Conservation (phyloP, 2,329 filamentous ascomycete genomes). For the Mycosphaerella sp. region DNA sequence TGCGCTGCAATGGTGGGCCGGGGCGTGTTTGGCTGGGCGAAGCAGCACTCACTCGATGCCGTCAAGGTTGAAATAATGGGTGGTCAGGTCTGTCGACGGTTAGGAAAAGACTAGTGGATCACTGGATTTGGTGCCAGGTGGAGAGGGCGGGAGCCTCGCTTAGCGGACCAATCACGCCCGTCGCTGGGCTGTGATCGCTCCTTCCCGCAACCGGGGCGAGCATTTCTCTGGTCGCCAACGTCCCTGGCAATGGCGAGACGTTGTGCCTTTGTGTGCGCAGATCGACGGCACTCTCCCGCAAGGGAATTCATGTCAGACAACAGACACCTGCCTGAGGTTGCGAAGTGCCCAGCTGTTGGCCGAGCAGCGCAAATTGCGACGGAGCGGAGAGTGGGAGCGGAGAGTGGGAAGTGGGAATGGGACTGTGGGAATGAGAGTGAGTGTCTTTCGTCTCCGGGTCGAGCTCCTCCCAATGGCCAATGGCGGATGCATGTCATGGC, state of each 20-base stretch:
- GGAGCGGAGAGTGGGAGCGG: neutral
- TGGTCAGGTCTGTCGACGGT: neutral
- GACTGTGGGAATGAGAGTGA: too few species aligned
- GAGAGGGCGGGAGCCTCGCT: too few species aligned
- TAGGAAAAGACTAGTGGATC: too few species aligned
- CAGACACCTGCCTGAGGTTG: conserved; percentile 12
- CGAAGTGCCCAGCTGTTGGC: neutral
- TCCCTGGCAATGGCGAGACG: neutral
- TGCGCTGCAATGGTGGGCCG: conserved; percentile 1
- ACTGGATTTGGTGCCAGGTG: too few species aligned
- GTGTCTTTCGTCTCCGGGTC: neutral
- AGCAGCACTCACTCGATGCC: conserved; percentile 7
- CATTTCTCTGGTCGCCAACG: neutral
- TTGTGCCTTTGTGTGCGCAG: neutral
- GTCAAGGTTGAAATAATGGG: conserved; percentile 1
- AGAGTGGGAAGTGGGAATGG: too few species aligned
- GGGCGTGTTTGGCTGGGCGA: conserved; percentile 7
- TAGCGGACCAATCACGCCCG: too few species aligned
- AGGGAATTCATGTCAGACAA: conserved; percentile 11
- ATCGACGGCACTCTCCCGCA: neutral
- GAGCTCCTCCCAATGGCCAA: conserved; percentile 8
- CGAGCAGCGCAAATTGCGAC: neutral
- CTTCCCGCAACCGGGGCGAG: neutral
- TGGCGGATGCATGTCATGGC: conserved; percentile 4
- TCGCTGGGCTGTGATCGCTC: neutral